A percentile compares a stretch with the other conserved stretches of the same genome.
phyloP scores from a whole-genome alignment of 345 rosid genomes.

The Zanthoxylum bungeanum region DNA sequence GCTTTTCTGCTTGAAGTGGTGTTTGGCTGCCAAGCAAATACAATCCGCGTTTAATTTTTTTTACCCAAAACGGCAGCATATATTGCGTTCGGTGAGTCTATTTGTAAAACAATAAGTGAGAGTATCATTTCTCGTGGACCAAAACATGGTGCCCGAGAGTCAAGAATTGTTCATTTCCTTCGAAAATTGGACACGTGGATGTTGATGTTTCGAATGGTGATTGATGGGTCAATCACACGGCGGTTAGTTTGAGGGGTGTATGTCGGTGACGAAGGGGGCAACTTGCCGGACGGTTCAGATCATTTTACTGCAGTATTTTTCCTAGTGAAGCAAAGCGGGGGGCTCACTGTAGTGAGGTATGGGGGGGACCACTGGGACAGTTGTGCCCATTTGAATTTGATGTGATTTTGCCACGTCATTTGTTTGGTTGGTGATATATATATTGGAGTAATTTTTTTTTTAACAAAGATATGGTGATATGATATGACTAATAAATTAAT shows the following conservation, averaged over 20 bases:
- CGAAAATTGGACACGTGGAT: conserved; percentile 25
- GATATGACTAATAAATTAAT: no score
- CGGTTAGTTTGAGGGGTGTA: conserved; percentile 22
- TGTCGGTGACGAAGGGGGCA: conserved; percentile 44
- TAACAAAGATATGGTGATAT: no score
- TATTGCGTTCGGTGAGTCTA: no score
- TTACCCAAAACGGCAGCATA: no score
- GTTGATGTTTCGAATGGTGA: neutral
- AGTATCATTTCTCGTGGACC: no score
- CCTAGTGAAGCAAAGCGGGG: neutral
- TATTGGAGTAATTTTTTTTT: no score
- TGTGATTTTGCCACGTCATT: conserved; percentile 29
- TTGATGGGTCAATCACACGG: conserved; percentile 29
- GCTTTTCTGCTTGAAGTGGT: no score
- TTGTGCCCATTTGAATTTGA: conserved; percentile 5
- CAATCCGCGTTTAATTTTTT: no score
- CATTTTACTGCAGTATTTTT: conserved; percentile 9
- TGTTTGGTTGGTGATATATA: conserved; percentile 12
- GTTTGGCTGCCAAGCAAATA: no score
- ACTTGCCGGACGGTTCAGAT: conserved; percentile 33
- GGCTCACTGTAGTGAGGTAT: neutral
- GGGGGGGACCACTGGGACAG: conserved; percentile 10
- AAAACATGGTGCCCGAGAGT: neutral
- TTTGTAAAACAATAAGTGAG: no score
- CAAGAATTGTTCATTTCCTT: neutral